Base-by-base conservation (phyloP, 2,329 filamentous ascomycete species). In the Didymella keratinophila region DNA sequence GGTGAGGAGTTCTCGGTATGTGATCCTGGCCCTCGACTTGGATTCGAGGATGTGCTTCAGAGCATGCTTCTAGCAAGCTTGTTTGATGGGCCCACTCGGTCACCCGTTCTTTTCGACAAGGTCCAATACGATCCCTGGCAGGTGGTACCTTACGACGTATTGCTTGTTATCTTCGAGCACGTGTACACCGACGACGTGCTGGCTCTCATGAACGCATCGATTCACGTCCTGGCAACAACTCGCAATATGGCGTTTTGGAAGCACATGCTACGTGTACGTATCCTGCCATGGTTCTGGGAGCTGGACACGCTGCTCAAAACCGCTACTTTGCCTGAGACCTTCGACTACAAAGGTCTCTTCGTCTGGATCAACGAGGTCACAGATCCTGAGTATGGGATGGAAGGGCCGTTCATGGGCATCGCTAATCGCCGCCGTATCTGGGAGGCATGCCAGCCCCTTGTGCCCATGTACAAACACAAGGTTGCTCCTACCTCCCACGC, bases 341-440 rank as follows among this genome's bases (percentile, higher is more conserved):
- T 66, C 16, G 54, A 71, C 30, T 65, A 47, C 45, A 65, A 65
- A 43, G 52, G 49, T 14, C 30, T 63, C 5, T 70, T 68, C 20
- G 51, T 71, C 11, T 74, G 72, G 68, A 27, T 71, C 9, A 39
- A 69, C 36, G 45, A 41, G 25, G 21, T 55, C 10, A 71, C 71
- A 2, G 55, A 20, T 8, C 60, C 68, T 14, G 54, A 48, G 3
- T 53, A 58, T 14, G 68, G 66, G 3, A 63, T 71, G 55, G 54
- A 51, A 18, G 69, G 68, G 1, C 62, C 66, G 3, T 66, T 73
- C 9, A 67, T 73, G 65, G 62, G 62, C 9, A 61, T 76, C 46
- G 72, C 73, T 20, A 76, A 76, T 51, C 70, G 73, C 14, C 60
- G 70, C 16, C 67, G 72, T 20, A 74, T 76, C 11, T 76, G 72